These are phyloP conservation scores for Pseudonitzschia delicatissima DNA, from an alignment of 108 stramenopile species.

Conservation along the genomic window DNA sequence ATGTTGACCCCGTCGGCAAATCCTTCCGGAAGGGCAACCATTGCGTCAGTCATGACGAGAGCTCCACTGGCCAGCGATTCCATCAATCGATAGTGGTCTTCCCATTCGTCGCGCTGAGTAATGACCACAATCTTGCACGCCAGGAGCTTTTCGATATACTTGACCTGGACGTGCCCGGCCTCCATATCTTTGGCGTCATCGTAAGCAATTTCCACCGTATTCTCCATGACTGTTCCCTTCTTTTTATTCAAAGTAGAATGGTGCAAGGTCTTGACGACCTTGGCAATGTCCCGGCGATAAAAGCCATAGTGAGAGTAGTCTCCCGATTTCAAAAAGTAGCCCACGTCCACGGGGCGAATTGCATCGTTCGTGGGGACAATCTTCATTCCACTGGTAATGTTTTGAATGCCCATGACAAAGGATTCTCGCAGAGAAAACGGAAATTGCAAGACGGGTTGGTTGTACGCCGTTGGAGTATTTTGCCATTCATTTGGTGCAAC, in stretches of 20 bases:
- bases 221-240: constrained; percentile 5
- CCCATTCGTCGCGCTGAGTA: constrained; percentile 66
- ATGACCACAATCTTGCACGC: constrained; percentile 57
- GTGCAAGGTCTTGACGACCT: constrained; percentile 15
- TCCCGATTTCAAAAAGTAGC: constrained; percentile 35
- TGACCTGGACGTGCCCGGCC: constrained; percentile 14
- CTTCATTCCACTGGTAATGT: neutral
- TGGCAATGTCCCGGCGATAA: constrained; percentile 32
- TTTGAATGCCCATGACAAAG: constrained; percentile 31
- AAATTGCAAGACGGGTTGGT: constrained; percentile 14
- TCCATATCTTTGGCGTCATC: constrained; percentile 21
- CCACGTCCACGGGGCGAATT: constrained; percentile 29
- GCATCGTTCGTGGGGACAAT: neutral
- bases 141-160: constrained; percentile 33
- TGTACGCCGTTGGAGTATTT: neutral
- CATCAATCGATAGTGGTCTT: constrained; percentile 61
- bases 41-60: constrained; percentile 54
- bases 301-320: constrained; percentile 45
- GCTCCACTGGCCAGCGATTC: constrained; percentile 63
- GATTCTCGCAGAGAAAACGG: constrained; percentile 33
- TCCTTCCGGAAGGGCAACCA: constrained; percentile 42
- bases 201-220: constrained; percentile 12
- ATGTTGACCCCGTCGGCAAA: constrained; percentile 35
- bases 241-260: constrained; percentile 10
- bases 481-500: constrained; percentile 17